These are phyloP conservation scores for Aspergillus nidulans DNA, from an alignment of 495 filamentous ascomycete species.

Conservation along the genomic window DNA sequence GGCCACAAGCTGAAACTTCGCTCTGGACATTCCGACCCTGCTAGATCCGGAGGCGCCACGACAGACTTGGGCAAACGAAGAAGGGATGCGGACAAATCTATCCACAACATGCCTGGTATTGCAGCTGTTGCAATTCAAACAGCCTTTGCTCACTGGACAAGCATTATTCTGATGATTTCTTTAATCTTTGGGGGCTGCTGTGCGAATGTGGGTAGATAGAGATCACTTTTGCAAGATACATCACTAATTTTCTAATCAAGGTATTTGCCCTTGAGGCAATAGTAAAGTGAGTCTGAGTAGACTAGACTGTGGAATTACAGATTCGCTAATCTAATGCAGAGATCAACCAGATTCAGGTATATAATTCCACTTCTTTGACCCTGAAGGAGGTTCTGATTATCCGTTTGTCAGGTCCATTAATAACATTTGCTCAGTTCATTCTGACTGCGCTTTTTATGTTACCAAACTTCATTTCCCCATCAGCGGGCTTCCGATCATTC, in stretches of 20 bases:
- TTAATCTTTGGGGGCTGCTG: slow-evolving; percentile 97
- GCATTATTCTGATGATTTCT: slow-evolving; percentile 65
- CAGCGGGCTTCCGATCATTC: slow-evolving; percentile 54
- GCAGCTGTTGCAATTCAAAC: slow-evolving; percentile 38
- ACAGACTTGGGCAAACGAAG: background rate
- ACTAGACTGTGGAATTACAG: slow-evolving; percentile 34
- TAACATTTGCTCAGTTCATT: slow-evolving; percentile 92
- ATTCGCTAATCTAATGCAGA: slow-evolving; percentile 40
- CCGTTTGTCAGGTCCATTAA: slow-evolving; percentile 62
- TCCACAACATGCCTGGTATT: slow-evolving; percentile 32
- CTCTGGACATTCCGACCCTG: background rate
- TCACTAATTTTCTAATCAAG: slow-evolving; percentile 38
- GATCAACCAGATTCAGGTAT: slow-evolving; percentile 37
- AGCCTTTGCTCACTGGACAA: slow-evolving; percentile 63
- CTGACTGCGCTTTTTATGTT: slow-evolving; percentile 65
- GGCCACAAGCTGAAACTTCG: background rate
- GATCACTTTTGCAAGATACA: slow-evolving; percentile 9
- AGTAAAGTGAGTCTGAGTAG: slow-evolving; percentile 64
- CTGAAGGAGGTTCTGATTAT: background rate
- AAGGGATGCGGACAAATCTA: background rate
- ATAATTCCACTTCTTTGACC: background rate
- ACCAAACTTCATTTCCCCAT: slow-evolving; percentile 71
- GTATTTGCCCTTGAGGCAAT: slow-evolving; percentile 94
- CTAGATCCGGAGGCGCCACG: background rate
- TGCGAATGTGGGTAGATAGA: slow-evolving; percentile 69